Conservation (phyloP, 352 stramenopile genomes). For the Globisporangium viniferum region DNA sequence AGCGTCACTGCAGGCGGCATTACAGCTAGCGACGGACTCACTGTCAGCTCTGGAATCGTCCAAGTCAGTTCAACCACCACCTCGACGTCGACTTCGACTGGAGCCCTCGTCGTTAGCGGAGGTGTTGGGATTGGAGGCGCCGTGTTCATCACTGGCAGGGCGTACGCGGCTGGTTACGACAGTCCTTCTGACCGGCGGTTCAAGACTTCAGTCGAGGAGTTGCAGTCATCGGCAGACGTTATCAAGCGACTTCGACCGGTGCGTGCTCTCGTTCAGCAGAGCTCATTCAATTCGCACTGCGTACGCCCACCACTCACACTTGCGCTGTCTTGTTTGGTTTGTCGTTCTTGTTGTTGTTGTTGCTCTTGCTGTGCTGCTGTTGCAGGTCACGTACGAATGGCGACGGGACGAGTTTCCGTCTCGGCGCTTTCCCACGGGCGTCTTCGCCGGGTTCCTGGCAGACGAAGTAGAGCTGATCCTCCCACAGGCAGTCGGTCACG, state of each 20-base stretch:
- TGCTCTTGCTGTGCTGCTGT: neutral
- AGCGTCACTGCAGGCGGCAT: constrained; percentile 11
- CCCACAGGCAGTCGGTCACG: constrained; percentile 46
- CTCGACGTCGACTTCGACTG: constrained; percentile 16
- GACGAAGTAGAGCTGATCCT: constrained; percentile 62
- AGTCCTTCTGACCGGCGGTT: constrained; percentile 36
- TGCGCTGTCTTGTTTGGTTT: neutral
- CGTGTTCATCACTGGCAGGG: constrained; percentile 23
- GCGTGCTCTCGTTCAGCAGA: constrained; percentile 10
- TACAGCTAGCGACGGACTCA: constrained; percentile 18
- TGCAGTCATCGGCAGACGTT: constrained; percentile 21
- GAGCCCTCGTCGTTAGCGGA: constrained; percentile 39
- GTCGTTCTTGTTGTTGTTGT: no score
- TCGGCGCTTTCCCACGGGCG: constrained; percentile 34
- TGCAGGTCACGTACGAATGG: constrained; percentile 54
- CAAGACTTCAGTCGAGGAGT: constrained; percentile 28
- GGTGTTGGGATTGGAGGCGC: constrained; percentile 30
- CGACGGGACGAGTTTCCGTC: constrained; percentile 36
- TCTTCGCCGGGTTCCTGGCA: constrained; percentile 54
- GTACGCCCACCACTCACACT: neutral
- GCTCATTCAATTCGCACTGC: neutral
- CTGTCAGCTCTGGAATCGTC: constrained; percentile 22
- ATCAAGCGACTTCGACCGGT: constrained; percentile 42
- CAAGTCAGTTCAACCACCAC: constrained; percentile 22
- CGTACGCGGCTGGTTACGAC: constrained; percentile 10